Evolutionary conservation across 2,329 filamentous ascomycete genomes (phyloP).

Genomic region (Reticulascus tulasneorum): DNA sequence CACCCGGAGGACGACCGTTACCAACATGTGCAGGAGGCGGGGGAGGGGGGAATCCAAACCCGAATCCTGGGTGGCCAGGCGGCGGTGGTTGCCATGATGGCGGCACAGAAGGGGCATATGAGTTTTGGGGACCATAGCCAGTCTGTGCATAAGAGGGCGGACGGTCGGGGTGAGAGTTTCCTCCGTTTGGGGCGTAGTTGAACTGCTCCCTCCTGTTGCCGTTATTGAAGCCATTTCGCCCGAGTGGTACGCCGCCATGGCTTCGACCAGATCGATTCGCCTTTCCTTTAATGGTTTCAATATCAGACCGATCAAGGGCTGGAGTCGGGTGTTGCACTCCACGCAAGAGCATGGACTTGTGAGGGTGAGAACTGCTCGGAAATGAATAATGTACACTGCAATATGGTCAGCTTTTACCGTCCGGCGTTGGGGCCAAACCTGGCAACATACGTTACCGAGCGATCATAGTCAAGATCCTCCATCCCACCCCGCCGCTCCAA

Average conservation of each 20-base stretch:
- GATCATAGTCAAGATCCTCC: slow-evolving; percentile 78
- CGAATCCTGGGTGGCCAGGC: slow-evolving; percentile 40
- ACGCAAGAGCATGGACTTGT: slow-evolving; percentile 92
- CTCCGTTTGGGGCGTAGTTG: slow-evolving; percentile 42
- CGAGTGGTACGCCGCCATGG: slow-evolving; percentile 64
- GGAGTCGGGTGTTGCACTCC: slow-evolving; percentile 72
- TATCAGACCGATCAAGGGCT: slow-evolving; percentile 70
- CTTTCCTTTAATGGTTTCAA: slow-evolving; percentile 67
- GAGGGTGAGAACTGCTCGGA: slow-evolving; percentile 65
- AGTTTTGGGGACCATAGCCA: slow-evolving; percentile 12
- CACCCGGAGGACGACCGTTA: slow-evolving; percentile 9
- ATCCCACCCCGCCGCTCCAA: slow-evolving; percentile 67
- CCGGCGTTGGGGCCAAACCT: not conserved
- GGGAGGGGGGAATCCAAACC: slow-evolving; percentile 38
- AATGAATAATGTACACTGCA: slow-evolving; percentile 80
- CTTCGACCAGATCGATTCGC: slow-evolving; percentile 63
- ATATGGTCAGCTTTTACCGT: slow-evolving; percentile 22
- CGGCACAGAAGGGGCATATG: not conserved
- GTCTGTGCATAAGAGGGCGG: slow-evolving; percentile 10
- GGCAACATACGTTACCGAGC: slow-evolving; percentile 71
- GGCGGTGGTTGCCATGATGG: slow-evolving; percentile 38
- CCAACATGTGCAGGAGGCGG: slow-evolving; percentile 33
- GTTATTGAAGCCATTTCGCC: slow-evolving; percentile 36
- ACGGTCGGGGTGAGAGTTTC: slow-evolving; percentile 14
- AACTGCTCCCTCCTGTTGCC: slow-evolving; percentile 43